A percentile compares a stretch with the other conserved stretches of the same genome.
phyloP scores from a whole-genome alignment of 2,329 filamentous ascomycete genomes.

The Graphilbum sp. region DNA sequence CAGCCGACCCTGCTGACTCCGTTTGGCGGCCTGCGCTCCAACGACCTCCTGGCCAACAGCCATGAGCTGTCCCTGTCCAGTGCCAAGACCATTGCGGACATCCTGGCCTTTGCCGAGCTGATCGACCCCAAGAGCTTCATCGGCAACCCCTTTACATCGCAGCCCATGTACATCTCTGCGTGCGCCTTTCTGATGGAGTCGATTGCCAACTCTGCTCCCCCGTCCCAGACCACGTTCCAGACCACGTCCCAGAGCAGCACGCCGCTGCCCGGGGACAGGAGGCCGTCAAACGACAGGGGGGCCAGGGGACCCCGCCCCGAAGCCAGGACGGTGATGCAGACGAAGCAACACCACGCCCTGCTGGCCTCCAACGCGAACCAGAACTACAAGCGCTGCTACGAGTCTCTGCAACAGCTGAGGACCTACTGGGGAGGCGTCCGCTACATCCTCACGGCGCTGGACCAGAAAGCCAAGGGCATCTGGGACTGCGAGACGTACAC shows the following conservation, averaged over 20 bases:
- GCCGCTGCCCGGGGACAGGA: no score
- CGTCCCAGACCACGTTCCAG: no score
- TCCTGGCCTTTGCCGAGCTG: constrained; percentile 69
- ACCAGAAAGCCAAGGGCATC: constrained; percentile 77
- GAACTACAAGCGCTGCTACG: constrained; percentile 78
- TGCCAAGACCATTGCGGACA: constrained; percentile 83
- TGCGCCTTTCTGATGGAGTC: constrained; percentile 81
- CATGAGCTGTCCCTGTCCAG: constrained; percentile 73
- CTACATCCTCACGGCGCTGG: constrained; percentile 72
- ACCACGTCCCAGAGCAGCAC: no score
- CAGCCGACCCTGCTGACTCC: constrained; percentile 70
- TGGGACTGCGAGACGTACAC: constrained; percentile 58
- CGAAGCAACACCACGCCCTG: constrained; percentile 38
- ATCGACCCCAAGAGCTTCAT: constrained; percentile 76
- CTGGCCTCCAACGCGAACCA: constrained; percentile 69
- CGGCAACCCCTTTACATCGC: constrained; percentile 76
- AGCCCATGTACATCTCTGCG: constrained; percentile 82
- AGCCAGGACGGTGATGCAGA: no score
- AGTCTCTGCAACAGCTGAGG: constrained; percentile 65
- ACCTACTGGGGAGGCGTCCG: constrained; percentile 74
- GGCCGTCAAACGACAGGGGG: no score
- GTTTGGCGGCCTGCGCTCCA: constrained; percentile 40
- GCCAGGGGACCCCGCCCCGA: no score
- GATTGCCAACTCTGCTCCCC: constrained; percentile 31
- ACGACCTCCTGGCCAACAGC: constrained; percentile 64